Percentiles rank a stretch among this genome's conserved stretches.
phyloP scores from a whole-genome alignment of 192 early-diverging fungal genomes.

The Funneliformis mosseae region DNA sequence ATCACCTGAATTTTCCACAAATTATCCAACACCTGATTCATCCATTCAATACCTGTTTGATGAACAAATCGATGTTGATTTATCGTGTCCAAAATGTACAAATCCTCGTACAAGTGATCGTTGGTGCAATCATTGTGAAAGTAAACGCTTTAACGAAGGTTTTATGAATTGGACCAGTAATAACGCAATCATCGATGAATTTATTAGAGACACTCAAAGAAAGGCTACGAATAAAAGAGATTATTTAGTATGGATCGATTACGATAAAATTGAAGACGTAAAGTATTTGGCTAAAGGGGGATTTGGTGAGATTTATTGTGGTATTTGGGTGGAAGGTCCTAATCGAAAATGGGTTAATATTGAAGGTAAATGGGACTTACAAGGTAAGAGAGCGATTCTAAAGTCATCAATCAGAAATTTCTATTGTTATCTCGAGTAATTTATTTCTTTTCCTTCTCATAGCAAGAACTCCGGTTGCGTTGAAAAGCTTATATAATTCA shows the following conservation, averaged over 20 bases:
- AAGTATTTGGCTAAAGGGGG: not conserved
- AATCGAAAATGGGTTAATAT: not conserved
- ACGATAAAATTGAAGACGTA: not conserved
- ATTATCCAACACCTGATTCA: not conserved
- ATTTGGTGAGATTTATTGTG: constrained; percentile 3
- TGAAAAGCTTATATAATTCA: constrained; percentile 14
- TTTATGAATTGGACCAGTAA: constrained; percentile 11
- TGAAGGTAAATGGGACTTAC: not conserved
- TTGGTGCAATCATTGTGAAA: not conserved
- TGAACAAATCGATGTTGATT: not conserved
- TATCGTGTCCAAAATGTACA: not conserved
- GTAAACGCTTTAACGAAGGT: not conserved
- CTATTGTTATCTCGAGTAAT: not conserved
- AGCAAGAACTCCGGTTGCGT: constrained; percentile 6
- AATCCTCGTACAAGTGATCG: not conserved
- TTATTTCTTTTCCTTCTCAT: not conserved
- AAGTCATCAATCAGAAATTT: not conserved
- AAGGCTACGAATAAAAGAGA: not conserved
- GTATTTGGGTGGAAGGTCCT: constrained; percentile 4
- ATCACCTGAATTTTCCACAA: not conserved
- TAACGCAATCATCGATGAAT: constrained; percentile 1
- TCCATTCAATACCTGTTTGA: not conserved
- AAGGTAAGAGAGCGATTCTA: not conserved
- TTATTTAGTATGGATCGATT: constrained; percentile 23
- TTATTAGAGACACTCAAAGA: constrained; percentile 8